Evolutionary conservation across 2,329 filamentous ascomycete genomes (phyloP), one percentile per base, ranked within the genome.

Genomic region (Ascochyta lentis): DNA sequence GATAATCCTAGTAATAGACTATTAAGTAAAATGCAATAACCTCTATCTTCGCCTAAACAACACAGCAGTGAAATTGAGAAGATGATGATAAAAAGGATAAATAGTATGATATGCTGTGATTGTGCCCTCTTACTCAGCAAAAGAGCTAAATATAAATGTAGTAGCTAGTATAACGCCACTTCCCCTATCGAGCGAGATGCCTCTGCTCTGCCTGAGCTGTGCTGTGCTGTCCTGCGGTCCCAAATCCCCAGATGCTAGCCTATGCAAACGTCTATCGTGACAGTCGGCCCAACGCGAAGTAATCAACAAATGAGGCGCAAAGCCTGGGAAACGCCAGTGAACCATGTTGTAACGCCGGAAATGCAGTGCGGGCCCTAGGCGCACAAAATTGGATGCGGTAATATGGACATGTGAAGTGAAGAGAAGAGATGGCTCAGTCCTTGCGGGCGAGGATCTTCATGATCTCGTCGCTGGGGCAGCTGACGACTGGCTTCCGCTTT

Each of bases 391-490:
- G 12, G 45, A 65, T 65, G 64, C 59, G 57, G 51, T 49, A 67
- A 61, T 65, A 67, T 66, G 15, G 42, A 67, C 60, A 67, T 29
- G 42, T 50, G 58, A 66, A 68, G 54, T 53, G 56, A 60, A 68
- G 19, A 37, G 29, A 26, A 37, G 37, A 8, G 27, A 6, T 31
- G 7, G 12, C 6, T 12, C 56, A 35, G 44, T 63, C 61, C 47
- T 62, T 55, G 58, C 64, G 50, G 39, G 64, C 66, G 16, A 68
- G 59, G 24, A 68, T 68, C 34, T 65, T 64, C 38, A 64, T 64
- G 27, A 68, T 67, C 33, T 65, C 66, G 15, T 68, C 66, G 51
- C 66, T 67, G n/a, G 64, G 66, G 38, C 64, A 63, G 3, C 42
- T 43, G 35, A 57, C 61, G 22, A 66, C 53, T 4, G 58, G 46